phyloP scores from a whole-genome alignment of 2,329 filamentous ascomycete species.

The Apiospora koreana region DNA sequence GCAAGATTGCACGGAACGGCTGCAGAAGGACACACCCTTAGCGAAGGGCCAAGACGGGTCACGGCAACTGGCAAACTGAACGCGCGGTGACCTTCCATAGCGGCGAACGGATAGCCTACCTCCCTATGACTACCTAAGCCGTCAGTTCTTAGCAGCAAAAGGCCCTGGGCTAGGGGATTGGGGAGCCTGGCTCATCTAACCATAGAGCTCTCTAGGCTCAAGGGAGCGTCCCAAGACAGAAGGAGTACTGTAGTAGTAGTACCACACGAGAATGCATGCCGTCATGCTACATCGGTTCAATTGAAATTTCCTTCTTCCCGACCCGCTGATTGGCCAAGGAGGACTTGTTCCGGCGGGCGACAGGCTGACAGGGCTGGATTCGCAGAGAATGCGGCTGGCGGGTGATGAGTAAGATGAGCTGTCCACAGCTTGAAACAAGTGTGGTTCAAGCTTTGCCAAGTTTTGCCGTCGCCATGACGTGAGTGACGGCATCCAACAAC shows the following conservation, averaged over 20 bases:
- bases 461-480: constrained; percentile 27
- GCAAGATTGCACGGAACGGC: too few relatives aligned
- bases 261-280: too few relatives aligned
- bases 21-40: neutral
- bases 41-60: neutral
- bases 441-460: constrained; percentile 29
- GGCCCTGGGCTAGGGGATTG: neutral
- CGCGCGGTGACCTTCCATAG: neutral
- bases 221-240: too few relatives aligned
- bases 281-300: neutral
- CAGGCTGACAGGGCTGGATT: neutral
- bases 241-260: too few relatives aligned
- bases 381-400: neutral
- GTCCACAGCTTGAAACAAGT: constrained; percentile 18
- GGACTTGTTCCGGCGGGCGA: neutral
- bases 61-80: neutral
- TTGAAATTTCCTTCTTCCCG: neutral
- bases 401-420: constrained; percentile 5
- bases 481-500: constrained; percentile 3
- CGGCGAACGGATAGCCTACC: neutral
- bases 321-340: neutral
- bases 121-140: too few relatives aligned
- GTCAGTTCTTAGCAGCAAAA: neutral
- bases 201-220: too few relatives aligned
- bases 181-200: neutral